Percentiles rank a stretch among this genome's conserved stretches.
phyloP scores from a whole-genome alignment of 805 yeast genomes.

The Nakazawaea molendinolei region DNA sequence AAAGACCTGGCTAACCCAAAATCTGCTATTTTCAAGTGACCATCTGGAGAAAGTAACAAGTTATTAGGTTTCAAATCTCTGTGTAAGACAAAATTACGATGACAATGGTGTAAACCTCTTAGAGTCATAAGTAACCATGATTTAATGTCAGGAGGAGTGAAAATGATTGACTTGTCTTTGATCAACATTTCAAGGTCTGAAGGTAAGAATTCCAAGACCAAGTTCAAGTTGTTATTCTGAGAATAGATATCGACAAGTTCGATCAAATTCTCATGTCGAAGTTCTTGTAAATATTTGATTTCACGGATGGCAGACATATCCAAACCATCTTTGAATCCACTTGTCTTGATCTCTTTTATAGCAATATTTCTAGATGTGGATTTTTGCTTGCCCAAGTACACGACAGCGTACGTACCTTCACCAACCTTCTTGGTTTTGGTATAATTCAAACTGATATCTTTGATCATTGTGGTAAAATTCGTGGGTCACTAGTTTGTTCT shows the following conservation, averaged over 20 bases:
- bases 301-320: constrained; percentile 98
- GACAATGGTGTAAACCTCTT: constrained; percentile 94
- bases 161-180: constrained; percentile 68
- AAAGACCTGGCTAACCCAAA: constrained; percentile 89
- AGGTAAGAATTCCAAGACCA: constrained; percentile 91
- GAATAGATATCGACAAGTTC: constrained; percentile 86
- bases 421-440: constrained; percentile 80
- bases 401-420: constrained; percentile 99
- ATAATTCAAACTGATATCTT: constrained; percentile 17
- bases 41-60: constrained; percentile 77
- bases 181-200: constrained; percentile 87
- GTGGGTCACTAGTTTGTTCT: neutral
- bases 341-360: constrained; percentile 91
- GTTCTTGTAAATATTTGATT: constrained; percentile 80
- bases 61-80: constrained; percentile 94
- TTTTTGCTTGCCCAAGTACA: constrained; percentile 70
- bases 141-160: constrained; percentile 82
- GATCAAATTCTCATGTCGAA: constrained; percentile 73
- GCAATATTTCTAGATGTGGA: constrained; percentile 63
- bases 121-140: constrained; percentile 93
- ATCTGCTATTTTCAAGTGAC: constrained; percentile 91
- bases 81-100: constrained; percentile 82
- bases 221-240: constrained; percentile 55
- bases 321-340: constrained; percentile 89
- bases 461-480: neutral